A percentile compares a stretch with the other conserved stretches of the same genome.
Conservation (phyloP, 1,284 basidiomycete genomes). For the Cutaneotrichosporon mucoides region DNA sequence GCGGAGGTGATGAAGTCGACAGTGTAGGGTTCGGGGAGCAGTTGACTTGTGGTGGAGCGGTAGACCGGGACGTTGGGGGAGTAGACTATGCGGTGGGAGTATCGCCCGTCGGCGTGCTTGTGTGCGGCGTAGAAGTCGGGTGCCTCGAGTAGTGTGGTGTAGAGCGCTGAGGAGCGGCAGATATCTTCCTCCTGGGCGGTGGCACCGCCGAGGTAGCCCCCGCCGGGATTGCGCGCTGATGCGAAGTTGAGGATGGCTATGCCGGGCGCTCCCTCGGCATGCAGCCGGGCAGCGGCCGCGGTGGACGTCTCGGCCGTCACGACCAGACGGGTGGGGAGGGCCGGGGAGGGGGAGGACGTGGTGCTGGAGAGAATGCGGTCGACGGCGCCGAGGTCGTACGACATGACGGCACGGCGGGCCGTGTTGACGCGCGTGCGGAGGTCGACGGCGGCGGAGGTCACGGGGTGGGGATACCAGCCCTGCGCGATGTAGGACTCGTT, state of each 20-base stretch:
- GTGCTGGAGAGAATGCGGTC: neutral
- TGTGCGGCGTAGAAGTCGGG: constrained; percentile 10
- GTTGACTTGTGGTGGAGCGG: neutral
- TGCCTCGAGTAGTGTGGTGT: constrained; percentile 6
- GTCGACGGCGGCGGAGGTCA: constrained; percentile 5
- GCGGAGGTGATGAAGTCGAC: constrained; percentile 11
- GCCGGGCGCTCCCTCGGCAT: neutral
- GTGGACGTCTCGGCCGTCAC: constrained; percentile 14
- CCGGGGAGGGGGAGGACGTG: neutral
- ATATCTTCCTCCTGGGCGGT: constrained; percentile 20
- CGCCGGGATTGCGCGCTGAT: constrained; percentile 16
- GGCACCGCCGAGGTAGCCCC: constrained; percentile 18
- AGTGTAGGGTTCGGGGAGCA: constrained; percentile 4
- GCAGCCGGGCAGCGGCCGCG: constrained; percentile 9
- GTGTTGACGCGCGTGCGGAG: constrained; percentile 1
- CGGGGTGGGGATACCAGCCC: constrained; percentile 4
- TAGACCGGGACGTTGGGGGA: constrained; percentile 14
- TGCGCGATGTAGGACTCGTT: constrained; percentile 11
- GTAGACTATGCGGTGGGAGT: constrained; percentile 19
- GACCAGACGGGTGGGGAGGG: neutral
- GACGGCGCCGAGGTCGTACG: constrained; percentile 6
- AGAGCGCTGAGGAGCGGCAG: constrained; percentile 17
- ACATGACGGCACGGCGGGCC: neutral
- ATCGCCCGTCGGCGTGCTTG: constrained; percentile 10
- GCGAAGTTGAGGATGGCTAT: constrained; percentile 18